Percentiles rank a stretch among this genome's conserved stretches.
Conservation (phyloP, 805 yeast species). For the Wickerhamomyces tratensis region DNA sequence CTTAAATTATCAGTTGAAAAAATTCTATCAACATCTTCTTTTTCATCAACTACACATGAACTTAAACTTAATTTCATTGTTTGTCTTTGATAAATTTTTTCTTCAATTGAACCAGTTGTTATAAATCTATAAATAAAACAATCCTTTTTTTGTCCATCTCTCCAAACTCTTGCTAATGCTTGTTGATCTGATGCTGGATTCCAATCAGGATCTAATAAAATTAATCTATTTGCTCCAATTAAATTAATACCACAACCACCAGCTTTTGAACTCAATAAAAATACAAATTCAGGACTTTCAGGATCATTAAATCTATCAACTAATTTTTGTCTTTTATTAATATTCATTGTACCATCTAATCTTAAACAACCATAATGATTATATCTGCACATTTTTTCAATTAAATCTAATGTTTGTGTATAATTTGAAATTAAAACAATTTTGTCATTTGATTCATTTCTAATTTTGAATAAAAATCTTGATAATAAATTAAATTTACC, state of each 20-base stretch:
- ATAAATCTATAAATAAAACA: constrained; percentile 93
- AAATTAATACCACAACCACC: constrained; percentile 98
- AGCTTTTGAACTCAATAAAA: constrained; percentile 86
- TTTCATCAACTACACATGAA: constrained; percentile 95
- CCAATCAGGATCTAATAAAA: constrained; percentile 92
- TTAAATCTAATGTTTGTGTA: constrained; percentile 86
- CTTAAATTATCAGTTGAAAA: constrained; percentile 76
- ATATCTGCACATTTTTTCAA: constrained; percentile 75
- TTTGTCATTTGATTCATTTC: constrained; percentile 81
- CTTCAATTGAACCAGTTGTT: constrained; percentile 92
- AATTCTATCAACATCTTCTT: constrained; percentile 87
- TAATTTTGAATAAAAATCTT: constrained; percentile 70
- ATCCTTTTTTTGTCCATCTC: constrained; percentile 97
- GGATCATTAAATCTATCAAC: constrained; percentile 92
- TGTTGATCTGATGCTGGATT: constrained; percentile 98
- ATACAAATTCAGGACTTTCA: constrained; percentile 77
- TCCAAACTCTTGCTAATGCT: constrained; percentile 96
- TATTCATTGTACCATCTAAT: constrained; percentile 87
- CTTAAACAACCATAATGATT: constrained; percentile 70
- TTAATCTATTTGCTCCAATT: constrained; percentile 89
- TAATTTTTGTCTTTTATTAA: constrained; percentile 84
- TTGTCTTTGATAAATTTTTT: constrained; percentile 92
- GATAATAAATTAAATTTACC: constrained; percentile 83
- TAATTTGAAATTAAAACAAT: constrained; percentile 92
- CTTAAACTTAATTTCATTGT: constrained; percentile 88